Evolutionary conservation across 2,329 filamentous ascomycete genomes (phyloP), one percentile per base, ranked within the genome.

Genomic region (Monilinia fructigena): DNA sequence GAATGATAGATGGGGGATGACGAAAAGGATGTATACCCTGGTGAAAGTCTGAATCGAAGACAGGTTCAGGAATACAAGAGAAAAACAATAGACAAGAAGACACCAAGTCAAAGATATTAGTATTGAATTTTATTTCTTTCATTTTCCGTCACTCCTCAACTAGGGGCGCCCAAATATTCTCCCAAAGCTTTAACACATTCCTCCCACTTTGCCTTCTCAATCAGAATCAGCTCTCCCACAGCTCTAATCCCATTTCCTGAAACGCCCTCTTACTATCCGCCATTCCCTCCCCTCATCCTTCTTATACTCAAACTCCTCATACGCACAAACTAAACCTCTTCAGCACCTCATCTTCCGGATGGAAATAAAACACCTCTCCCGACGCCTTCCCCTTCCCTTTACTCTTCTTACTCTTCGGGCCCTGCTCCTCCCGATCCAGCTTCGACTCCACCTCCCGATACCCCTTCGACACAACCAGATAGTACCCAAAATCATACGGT

Each of bases 261-360:
- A 99, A 99, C 0, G 93, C 92, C 68, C 95, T 83, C 83, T 96
- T 97, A 74, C 92, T 93, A 80, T 99, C 95, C 64, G 92, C 90
- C 69, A 89, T 86, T 5, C 89, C 86, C 72, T 96, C 91, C 56
- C 90, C 67, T 82, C 82, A 69, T 92, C 87, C 77, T 91, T 94
- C 56, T 89, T 90, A 77, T 93, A 97, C 23, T 89, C 85, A 75
- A 89, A 96, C 62, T 83, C 86, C 35, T 88, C 90, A 70, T 85
- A 82, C 18, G 86, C 92, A 50, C 86, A 68, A 68, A 3, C 92
- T 90, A 79, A 94, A 85, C 75, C 87, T 87, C 71, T 95, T 87
- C 73, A 97, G 80, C 62, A 94, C 85, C 81, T 98, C 95, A 75
- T 99, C 95, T 79, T 99, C 95, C 0, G 93, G 90, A 77, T 99